A percentile compares a stretch with the other conserved stretches of the same genome.
Evolutionary conservation across 2,329 filamentous ascomycete species (phyloP).

Genomic region (Drechslerella coelobrocha): DNA sequence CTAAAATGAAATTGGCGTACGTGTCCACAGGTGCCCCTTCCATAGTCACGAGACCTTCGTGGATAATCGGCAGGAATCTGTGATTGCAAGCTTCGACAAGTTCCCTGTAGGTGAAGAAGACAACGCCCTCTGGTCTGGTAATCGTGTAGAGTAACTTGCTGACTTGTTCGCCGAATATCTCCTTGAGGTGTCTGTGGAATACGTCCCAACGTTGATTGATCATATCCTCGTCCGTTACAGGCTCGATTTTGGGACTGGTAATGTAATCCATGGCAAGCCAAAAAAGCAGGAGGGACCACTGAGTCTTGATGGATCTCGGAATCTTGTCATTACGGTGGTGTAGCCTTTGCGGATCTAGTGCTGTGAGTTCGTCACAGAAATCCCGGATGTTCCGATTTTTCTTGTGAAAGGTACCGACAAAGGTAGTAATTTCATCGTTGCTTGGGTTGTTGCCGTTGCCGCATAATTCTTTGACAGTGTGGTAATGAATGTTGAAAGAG

Average conservation of each 20-base stretch:
- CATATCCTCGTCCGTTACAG: not conserved
- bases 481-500: conserved; percentile 11
- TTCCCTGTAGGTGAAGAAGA: conserved; percentile 14
- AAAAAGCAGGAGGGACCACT: conserved; percentile 17
- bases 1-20: conserved; percentile 11
- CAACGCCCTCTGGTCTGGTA: not conserved
- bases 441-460: not conserved
- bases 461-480: not conserved
- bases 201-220: conserved; percentile 4
- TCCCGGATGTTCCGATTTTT: conserved; percentile 6
- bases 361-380: conserved; percentile 3
- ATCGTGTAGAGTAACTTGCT: not conserved
- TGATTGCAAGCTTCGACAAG: not conserved
- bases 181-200: not conserved
- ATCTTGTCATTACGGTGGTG: not conserved
- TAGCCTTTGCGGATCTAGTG: not conserved
- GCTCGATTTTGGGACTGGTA: not conserved
- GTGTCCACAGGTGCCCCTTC: not conserved
- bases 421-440: not conserved
- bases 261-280: conserved; percentile 27
- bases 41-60: not conserved
- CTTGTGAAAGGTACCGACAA: conserved; percentile 1
- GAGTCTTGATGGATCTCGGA: not conserved
- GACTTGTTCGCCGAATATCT: conserved; percentile 5
- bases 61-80: not conserved